These are phyloP conservation scores for Platanus orientalis DNA, from an alignment of 164 flowering plant species.

Conservation along the genomic window DNA sequence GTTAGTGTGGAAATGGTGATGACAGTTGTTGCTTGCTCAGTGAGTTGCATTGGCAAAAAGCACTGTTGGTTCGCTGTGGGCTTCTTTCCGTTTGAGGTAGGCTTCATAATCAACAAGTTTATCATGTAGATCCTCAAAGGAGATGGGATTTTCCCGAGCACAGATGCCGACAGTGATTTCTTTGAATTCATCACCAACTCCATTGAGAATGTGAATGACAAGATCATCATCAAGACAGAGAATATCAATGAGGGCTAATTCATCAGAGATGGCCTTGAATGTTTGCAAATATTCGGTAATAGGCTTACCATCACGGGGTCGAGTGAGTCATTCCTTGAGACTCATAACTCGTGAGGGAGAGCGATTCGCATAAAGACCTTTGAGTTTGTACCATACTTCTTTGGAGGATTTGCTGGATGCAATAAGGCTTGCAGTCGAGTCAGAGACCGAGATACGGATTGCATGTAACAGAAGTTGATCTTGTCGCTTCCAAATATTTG, in stretches of 20 bases:
- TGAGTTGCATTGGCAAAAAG: not conserved
- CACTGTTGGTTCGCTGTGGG: too few species aligned
- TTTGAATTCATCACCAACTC: slow-evolving; percentile 1
- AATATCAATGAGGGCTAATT: slow-evolving; percentile 1
- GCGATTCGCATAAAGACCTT: not conserved
- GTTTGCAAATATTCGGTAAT: not conserved
- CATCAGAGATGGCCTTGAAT: not conserved
- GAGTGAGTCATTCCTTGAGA: not conserved
- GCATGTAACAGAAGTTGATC: not conserved
- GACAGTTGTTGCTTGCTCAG: not conserved
- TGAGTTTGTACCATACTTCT: not conserved
- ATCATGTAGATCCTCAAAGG: not conserved
- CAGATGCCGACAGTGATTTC: not conserved
- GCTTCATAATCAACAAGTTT: too few species aligned
- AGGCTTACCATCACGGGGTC: not conserved
- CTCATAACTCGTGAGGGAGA: not conserved
- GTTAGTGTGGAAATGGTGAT: not conserved
- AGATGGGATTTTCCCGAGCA: not conserved
- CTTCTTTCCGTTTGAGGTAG: too few species aligned
- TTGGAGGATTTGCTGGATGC: not conserved
- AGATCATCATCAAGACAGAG: not conserved
- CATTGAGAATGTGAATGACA: not conserved
- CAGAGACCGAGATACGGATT: too few species aligned
- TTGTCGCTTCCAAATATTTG: not conserved
- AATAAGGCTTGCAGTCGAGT: not conserved